These are phyloP conservation scores for Colletotrichum sansevieriae DNA, from an alignment of 2,329 filamentous ascomycete species.

Conservation along the genomic window DNA sequence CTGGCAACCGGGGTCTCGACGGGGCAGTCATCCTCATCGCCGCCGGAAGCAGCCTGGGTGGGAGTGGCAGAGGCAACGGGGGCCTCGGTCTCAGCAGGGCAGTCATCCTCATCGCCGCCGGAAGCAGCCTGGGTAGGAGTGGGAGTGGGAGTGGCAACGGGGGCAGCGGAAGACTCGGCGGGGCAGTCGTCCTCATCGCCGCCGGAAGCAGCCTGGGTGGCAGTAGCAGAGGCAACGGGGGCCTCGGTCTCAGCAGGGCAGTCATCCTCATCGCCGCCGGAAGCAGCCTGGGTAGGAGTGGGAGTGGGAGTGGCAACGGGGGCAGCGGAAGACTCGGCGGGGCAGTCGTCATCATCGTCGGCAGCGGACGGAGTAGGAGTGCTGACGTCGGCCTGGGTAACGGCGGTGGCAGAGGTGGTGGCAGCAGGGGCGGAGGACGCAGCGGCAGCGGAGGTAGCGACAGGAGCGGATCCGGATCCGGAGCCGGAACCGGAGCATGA, in stretches of 20 bases:
- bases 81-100: no score
- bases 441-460: conserved; percentile 14
- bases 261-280: conserved; percentile 14
- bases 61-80: conserved; percentile 10
- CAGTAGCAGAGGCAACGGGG: conserved; percentile 6
- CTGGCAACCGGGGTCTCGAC: conserved; percentile 36
- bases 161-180: no score
- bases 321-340: conserved; percentile 24
- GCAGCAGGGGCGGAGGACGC: conserved; percentile 12
- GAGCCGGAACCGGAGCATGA: conserved; percentile 52
- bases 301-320: conserved; percentile 12
- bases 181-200: no score
- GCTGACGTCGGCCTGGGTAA: neutral
- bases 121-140: neutral
- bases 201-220: neutral
- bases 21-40: conserved; percentile 35
- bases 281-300: neutral
- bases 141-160: neutral
- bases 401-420: conserved; percentile 9
- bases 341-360: conserved; percentile 31
- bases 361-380: neutral
- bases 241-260: conserved; percentile 34
- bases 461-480: conserved; percentile 29
- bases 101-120: conserved; percentile 24
- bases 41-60: neutral